A percentile compares a stretch with the other conserved stretches of the same genome.
Conservation (phyloP, 805 yeast species). For the Pichia gijzeniarum region DNA sequence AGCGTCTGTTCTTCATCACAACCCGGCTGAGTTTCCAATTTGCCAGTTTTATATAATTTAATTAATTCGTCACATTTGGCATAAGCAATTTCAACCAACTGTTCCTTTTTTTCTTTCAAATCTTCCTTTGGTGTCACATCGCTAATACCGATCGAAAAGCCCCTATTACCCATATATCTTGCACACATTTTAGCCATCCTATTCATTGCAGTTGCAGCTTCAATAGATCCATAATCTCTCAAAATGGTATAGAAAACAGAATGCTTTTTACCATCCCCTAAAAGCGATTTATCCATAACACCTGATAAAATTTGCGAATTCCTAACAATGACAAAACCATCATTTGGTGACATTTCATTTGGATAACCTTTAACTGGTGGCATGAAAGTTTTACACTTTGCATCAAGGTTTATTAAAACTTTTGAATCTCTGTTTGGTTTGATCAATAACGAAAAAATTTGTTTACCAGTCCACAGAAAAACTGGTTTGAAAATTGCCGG, state of each 20-base stretch:
- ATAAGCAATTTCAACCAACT: constrained; percentile 86
- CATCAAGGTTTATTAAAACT: constrained; percentile 85
- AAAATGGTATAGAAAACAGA: constrained; percentile 92
- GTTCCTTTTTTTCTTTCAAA: constrained; percentile 71
- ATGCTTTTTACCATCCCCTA: constrained; percentile 98
- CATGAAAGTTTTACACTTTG: constrained; percentile 82
- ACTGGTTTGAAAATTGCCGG: constrained; percentile 90
- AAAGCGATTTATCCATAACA: constrained; percentile 90
- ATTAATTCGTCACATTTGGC: constrained; percentile 87
- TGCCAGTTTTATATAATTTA: constrained; percentile 69
- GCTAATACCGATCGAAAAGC: constrained; percentile 94
- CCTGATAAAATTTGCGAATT: constrained; percentile 88
- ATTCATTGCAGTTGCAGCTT: constrained; percentile 94
- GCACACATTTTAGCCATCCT: constrained; percentile 99
- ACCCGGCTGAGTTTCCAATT: constrained; percentile 96
- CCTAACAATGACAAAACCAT: constrained; percentile 85
- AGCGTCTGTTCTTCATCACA: constrained; percentile 97
- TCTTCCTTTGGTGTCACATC: constrained; percentile 93
- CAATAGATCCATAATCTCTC: constrained; percentile 95
- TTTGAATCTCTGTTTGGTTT: constrained; percentile 71
- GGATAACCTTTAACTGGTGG: constrained; percentile 73
- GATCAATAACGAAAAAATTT: constrained; percentile 81
- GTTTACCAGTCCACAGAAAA: constrained; percentile 96
- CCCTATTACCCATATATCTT: constrained; percentile 86
- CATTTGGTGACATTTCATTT: constrained; percentile 95